These are phyloP conservation scores for Magnusiomyces suaveolens DNA, from an alignment of 1,139 yeast species.

Conservation along the genomic window DNA sequence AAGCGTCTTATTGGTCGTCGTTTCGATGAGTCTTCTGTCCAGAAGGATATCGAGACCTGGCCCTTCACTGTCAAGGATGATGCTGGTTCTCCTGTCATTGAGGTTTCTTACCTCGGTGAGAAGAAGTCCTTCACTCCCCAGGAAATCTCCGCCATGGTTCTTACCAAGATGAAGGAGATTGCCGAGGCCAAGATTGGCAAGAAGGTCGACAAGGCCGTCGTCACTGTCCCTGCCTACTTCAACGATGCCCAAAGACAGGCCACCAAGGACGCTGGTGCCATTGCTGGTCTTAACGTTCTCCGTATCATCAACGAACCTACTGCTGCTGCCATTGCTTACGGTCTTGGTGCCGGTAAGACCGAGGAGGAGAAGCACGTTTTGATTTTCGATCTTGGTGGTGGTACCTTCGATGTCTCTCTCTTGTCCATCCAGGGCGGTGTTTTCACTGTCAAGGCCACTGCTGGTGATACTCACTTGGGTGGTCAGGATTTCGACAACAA, in stretches of 20 bases:
- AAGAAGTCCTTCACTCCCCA: slow-evolving; percentile 88
- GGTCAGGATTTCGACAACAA: slow-evolving; percentile 98
- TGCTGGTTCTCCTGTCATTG: slow-evolving; percentile 77
- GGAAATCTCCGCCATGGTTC: slow-evolving; percentile 89
- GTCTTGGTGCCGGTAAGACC: slow-evolving; percentile 85
- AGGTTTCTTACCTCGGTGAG: slow-evolving; percentile 91
- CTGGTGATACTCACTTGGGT: too few species aligned
- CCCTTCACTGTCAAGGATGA: slow-evolving; percentile 86
- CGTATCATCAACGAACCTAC: too few species aligned
- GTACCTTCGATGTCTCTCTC: too few species aligned
- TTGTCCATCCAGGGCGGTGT: too few species aligned
- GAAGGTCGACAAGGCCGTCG: slow-evolving; percentile 78
- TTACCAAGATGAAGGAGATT: slow-evolving; percentile 89
- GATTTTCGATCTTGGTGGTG: slow-evolving; percentile 90
- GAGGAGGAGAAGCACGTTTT: slow-evolving; percentile 80
- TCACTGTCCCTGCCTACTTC: slow-evolving; percentile 92
- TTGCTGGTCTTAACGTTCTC: too few species aligned
- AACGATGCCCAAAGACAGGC: slow-evolving; percentile 96
- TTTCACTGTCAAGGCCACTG: too few species aligned
- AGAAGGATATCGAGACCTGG: slow-evolving; percentile 89
- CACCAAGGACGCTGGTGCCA: too few species aligned
- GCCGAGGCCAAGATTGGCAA: slow-evolving; percentile 87
- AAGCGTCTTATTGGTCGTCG: slow-evolving; percentile 95
- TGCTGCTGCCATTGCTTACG: slow-evolving; percentile 96
- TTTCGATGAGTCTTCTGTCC: slow-evolving; percentile 78